Evolutionary conservation across 2,329 filamentous ascomycete genomes (phyloP), one percentile per base, ranked within the genome.

Genomic region (Elsinoe australis): DNA sequence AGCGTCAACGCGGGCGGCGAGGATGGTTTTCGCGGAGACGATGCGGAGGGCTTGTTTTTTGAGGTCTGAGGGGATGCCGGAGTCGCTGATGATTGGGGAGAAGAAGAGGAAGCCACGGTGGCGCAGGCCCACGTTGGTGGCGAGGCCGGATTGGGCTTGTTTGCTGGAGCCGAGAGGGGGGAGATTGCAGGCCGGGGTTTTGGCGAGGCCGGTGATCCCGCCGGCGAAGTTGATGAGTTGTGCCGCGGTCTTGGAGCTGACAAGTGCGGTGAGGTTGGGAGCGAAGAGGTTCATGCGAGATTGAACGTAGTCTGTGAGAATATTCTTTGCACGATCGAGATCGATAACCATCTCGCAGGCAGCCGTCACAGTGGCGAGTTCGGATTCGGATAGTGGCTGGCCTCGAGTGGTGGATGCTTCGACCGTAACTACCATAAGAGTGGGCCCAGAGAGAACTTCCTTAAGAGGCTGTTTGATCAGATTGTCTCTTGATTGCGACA

Each of bases 211-310:
- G 1, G 83, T 85, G 24, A 98, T 71, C 6, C 92, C 92, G 53
- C 92, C 92, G 0, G 88, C 85, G 51, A 87, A 87, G 66, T 95
- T 95, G 59, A 98, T 83, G n/a, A 98, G 78, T 67, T 96, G 90
- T 3, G 92, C 92, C 5, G 92, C 90, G 2, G 90, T 95, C 14
- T 95, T 75, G 0, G 90, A 92, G 14, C 92, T 92, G 50, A 98
- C 85, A 14, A 98, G 77, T 1, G 81, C 82, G 0, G 92, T 95
- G 47, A 96, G 69, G 59, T 98, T 98, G 0, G 92, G 92, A 3
- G 92, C 92, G 62, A 96, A 96, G 26, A 94, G 75, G 56, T 85
- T 92, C 87, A 98, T 96, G 53, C 92, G 85, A 28, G 90, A 95
- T 67, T 95, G 87, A 12, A 98, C 92, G 60, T 95, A 98, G 62